Evolutionary conservation across 108 stramenopile species (phyloP), one percentile per base, ranked within the genome.

Genomic region (Nitzschia sp.): DNA sequence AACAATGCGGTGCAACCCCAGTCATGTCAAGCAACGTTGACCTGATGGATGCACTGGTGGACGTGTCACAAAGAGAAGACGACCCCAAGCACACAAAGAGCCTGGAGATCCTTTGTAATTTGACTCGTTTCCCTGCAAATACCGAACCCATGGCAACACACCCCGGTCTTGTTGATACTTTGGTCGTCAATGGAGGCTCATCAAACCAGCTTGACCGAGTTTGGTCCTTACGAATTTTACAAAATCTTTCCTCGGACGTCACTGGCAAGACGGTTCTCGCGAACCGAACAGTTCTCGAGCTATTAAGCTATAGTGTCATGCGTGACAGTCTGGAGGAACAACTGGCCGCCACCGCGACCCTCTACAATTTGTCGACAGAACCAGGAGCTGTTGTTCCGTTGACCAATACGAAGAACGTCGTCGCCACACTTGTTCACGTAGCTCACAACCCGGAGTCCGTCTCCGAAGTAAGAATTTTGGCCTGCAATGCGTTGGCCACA

Each of bases 301-400:
- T 81, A 34, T 73, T 94, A 8, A 85, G 88, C 48, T 65, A 69
- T 8, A 81, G 82, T 56, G 75, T 89, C 13, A 85, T 90, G 82
- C 72, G 88, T 3, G 73, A 77, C 26, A 56, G 84, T 44, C 53
- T 66, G 27, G 85, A 84, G 3, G 93, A 94, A 72, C 76, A 90
- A 58, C 56, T 66, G 25, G 88, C 93, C 1, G 86, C 93, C 9
- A 81, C 89, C 2, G 77, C 87, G 19, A 75, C 83, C n/a, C 45
- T 94, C 21, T 79, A 76, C 76, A 94, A 94, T 58, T 55, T 94
- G 8, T 84, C 88, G 1, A 91, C 90, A 17, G 93, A 94, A 57
- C 89, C 93, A 16, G 85, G 88, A 25, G 80, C 88, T 1, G 85
- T 91, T 16, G 88, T 90, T 23, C 80, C 87, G 0, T 65, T 94